phyloP scores from a whole-genome alignment of 257 asterid species.

The Gynochthodes officinalis region DNA sequence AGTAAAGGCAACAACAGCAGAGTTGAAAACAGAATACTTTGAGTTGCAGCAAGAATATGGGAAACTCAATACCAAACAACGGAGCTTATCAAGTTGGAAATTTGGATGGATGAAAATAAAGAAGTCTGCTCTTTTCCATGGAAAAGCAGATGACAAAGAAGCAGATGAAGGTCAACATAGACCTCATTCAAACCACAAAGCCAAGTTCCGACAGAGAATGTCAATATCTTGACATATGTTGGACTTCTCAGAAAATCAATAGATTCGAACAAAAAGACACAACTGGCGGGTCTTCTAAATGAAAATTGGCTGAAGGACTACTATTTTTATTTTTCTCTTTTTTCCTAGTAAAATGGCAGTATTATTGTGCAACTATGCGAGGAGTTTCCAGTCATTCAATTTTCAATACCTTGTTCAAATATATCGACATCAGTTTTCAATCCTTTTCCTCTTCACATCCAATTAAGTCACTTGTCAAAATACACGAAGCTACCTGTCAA shows the following conservation, averaged over 20 bases:
- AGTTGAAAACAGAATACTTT: conserved; percentile 55
- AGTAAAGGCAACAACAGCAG: conserved; percentile 50
- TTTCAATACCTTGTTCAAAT: neutral
- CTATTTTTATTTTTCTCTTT: neutral
- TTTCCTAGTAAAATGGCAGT: neutral
- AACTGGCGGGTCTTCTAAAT: neutral
- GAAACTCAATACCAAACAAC: conserved; percentile 35
- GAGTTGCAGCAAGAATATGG: conserved; percentile 54
- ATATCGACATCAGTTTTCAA: neutral
- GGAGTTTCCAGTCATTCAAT: neutral
- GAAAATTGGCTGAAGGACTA: neutral
- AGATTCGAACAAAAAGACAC: neutral
- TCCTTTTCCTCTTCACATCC: neutral
- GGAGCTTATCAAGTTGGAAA: conserved; percentile 50
- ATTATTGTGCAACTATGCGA: neutral
- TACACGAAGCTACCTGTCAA: neutral
- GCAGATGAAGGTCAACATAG: conserved; percentile 34
- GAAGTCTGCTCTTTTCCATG: conserved; percentile 43
- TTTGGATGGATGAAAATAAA: conserved; percentile 60
- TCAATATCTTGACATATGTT: conserved; percentile 5
- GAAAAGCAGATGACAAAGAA: conserved; percentile 42
- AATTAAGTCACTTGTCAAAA: neutral
- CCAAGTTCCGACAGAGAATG: conserved; percentile 10
- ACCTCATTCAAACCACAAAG: conserved; percentile 27
- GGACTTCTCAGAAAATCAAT: neutral